These are phyloP conservation scores for Aureobasidium melanogenum DNA, from an alignment of 2,329 filamentous ascomycete species.

Conservation along the genomic window DNA sequence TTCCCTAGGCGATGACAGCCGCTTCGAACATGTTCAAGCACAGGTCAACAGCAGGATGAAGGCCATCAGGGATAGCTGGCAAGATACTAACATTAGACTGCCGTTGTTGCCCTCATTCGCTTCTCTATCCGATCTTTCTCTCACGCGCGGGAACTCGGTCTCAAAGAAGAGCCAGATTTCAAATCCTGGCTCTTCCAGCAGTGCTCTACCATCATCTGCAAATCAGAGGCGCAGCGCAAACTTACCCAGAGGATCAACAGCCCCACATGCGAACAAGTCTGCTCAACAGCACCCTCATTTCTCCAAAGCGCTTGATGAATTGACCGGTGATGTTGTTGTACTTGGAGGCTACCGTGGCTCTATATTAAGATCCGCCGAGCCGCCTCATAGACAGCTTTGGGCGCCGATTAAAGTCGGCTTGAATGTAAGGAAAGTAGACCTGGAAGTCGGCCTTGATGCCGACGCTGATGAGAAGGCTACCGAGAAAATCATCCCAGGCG, in stretches of 20 bases:
- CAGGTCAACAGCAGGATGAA: constrained; percentile 85
- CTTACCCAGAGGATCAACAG: constrained; percentile 2
- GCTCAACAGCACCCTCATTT: constrained; percentile 41
- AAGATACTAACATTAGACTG: constrained; percentile 67
- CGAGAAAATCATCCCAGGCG: constrained; percentile 72
- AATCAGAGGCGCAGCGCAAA: background rate
- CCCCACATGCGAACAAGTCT: constrained; percentile 17
- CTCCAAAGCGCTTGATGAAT: constrained; percentile 50
- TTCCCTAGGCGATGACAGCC: constrained; percentile 73
- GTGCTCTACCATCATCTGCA: background rate
- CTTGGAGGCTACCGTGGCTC: constrained; percentile 88
- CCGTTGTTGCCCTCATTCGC: constrained; percentile 33
- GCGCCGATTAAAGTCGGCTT: constrained; percentile 87
- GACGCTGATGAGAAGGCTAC: constrained; percentile 80
- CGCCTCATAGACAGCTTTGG: constrained; percentile 83
- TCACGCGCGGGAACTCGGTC: background rate
- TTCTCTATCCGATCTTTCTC: constrained; percentile 38
- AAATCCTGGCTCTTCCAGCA: background rate
- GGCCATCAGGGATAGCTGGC: constrained; percentile 79
- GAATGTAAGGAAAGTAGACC: constrained; percentile 82
- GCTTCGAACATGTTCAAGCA: constrained; percentile 70
- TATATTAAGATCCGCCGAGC: constrained; percentile 72
- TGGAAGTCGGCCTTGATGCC: constrained; percentile 73
- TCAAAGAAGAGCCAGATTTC: background rate
- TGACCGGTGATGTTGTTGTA: constrained; percentile 79